phyloP scores from a whole-genome alignment of 176 grass and related monocot species.

The Panicum miliaceum region DNA sequence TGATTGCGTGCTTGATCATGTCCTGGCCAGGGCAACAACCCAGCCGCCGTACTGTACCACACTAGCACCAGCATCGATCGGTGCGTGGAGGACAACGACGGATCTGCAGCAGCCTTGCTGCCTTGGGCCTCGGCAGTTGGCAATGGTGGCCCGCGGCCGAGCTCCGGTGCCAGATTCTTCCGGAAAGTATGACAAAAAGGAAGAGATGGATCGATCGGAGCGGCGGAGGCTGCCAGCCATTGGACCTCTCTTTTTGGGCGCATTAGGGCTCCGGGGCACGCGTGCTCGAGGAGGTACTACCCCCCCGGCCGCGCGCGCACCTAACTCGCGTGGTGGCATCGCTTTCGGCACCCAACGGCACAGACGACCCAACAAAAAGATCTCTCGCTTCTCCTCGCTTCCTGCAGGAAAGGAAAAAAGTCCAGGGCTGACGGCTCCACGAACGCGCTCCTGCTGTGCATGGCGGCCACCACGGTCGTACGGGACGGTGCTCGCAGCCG shows the following conservation, averaged over 20 bases:
- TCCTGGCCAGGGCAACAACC: background rate
- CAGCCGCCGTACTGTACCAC: background rate
- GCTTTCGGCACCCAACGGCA: slow-evolving; percentile 52
- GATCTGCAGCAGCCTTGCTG: background rate
- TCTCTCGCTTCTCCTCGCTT: background rate
- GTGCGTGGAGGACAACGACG: background rate
- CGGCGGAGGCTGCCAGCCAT: background rate
- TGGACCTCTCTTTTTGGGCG: slow-evolving; percentile 45
- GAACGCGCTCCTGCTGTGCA: background rate
- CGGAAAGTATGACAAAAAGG: slow-evolving; percentile 42
- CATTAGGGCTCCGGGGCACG: slow-evolving; percentile 2
- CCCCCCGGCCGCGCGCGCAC: background rate
- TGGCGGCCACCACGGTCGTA: slow-evolving; percentile 10
- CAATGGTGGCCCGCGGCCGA: background rate
- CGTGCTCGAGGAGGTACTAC: slow-evolving; percentile 47
- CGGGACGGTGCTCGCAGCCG: slow-evolving; percentile 30
- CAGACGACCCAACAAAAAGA: background rate
- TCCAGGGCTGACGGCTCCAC: background rate
- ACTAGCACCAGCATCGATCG: background rate
- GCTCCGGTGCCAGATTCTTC: background rate
- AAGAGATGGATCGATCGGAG: background rate
- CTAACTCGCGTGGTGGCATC: slow-evolving; percentile 36
- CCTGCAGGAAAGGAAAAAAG: background rate
- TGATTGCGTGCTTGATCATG: background rate
- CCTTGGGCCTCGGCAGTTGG: background rate